Conservation (phyloP, 73 alveolate genomes). For the Paramecium primaurelia region DNA sequence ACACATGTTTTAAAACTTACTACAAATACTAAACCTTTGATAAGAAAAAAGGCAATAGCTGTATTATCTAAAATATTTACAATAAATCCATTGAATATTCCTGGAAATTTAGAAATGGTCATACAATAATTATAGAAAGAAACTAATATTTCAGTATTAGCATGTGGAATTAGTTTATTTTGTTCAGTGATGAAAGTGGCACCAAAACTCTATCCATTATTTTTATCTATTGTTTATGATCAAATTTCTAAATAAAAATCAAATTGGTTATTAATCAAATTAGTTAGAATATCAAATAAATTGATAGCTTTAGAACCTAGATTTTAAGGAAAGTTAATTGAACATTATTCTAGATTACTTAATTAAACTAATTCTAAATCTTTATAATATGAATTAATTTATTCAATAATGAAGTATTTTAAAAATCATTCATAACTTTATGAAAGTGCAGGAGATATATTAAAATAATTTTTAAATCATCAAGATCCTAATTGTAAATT, state of each 20-base stretch:
- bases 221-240: neutral
- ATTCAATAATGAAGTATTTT: neutral
- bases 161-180: slow-evolving; percentile 20
- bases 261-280: slow-evolving; percentile 14
- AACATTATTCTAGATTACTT: neutral
- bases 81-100: neutral
- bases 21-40: neutral
- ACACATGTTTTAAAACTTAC: neutral
- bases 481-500: slow-evolving; percentile 21
- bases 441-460: slow-evolving; percentile 34
- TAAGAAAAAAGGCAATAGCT: slow-evolving; percentile 35
- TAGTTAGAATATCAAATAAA: slow-evolving; percentile 26
- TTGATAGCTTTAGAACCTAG: neutral
- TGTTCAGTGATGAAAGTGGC: neutral
- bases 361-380: slow-evolving; percentile 18
- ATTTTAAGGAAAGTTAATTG: slow-evolving; percentile 9
- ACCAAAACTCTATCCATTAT: neutral
- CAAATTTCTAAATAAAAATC: neutral
- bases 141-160: neutral
- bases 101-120: slow-evolving; percentile 3
- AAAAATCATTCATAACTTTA: neutral
- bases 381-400: neutral
- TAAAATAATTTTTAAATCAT: slow-evolving; percentile 6
- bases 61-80: neutral
- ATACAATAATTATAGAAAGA: neutral